These are phyloP conservation scores for Zasmidium citrigriseum DNA, from an alignment of 2,329 filamentous ascomycete species.

Conservation along the genomic window DNA sequence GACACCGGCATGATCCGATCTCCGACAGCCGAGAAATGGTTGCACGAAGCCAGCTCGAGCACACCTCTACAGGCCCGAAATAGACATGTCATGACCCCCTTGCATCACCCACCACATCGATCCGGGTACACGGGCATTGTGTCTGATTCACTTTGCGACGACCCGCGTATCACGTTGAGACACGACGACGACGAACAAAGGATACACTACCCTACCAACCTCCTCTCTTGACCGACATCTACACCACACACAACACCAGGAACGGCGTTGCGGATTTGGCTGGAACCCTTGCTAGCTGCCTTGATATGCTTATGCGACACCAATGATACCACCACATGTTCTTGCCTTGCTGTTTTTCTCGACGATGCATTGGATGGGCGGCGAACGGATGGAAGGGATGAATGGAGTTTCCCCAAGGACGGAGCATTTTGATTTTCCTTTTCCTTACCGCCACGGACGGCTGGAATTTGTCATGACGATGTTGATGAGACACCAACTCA, in stretches of 20 bases:
- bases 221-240: constrained; percentile 10
- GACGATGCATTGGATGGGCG: constrained; percentile 4
- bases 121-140: constrained; percentile 14
- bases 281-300: constrained; percentile 3
- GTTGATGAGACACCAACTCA: constrained; percentile 7
- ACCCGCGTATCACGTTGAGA: constrained; percentile 14
- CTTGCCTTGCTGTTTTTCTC: constrained; percentile 14
- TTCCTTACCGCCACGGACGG: neutral
- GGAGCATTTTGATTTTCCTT: too few relatives aligned
- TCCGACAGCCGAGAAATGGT: constrained; percentile 5
- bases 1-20: constrained; percentile 5
- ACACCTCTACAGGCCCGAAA: constrained; percentile 8
- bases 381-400: neutral
- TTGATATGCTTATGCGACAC: constrained; percentile 8
- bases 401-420: neutral
- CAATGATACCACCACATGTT: constrained; percentile 28
- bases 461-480: constrained; percentile 15
- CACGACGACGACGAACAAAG: constrained; percentile 13
- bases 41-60: constrained; percentile 12
- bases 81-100: neutral
- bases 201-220: constrained; percentile 1
- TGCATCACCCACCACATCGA: constrained; percentile 12
- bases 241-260: constrained; percentile 13
- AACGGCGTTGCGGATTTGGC: constrained; percentile 13
- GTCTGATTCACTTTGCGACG: constrained; percentile 18